Conservation (phyloP, 1,284 basidiomycete genomes). For the Tilletia caries region DNA sequence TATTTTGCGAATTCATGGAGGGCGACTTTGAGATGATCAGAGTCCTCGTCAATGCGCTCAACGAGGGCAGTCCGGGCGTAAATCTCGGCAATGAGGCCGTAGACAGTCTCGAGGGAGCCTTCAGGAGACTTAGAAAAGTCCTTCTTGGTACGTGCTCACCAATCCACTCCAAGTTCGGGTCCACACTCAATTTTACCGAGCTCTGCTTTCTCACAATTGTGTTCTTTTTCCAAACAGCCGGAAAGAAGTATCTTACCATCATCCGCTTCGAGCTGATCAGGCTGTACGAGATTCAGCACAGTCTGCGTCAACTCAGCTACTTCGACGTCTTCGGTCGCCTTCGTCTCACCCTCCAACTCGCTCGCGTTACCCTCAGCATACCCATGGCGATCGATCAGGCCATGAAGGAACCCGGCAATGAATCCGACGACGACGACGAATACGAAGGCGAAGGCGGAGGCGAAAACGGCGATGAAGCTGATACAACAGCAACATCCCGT, state of each 20-base stretch:
- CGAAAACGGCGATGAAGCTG: not conserved
- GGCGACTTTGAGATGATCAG: constrained; percentile 77
- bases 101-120: constrained; percentile 53
- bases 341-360: constrained; percentile 71
- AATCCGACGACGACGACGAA: constrained; percentile 19
- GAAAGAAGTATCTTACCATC: constrained; percentile 70
- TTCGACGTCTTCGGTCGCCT: constrained; percentile 74
- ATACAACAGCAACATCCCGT: not conserved
- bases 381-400: constrained; percentile 73
- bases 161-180: not conserved
- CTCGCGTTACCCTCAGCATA: constrained; percentile 72
- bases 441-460: constrained; percentile 13
- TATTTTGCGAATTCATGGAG: constrained; percentile 76
- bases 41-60: constrained; percentile 61
- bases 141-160: constrained; percentile 38
- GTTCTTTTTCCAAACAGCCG: constrained; percentile 53
- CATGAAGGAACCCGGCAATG: constrained; percentile 52
- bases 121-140: constrained; percentile 48
- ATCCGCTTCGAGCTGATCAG: constrained; percentile 70
- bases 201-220: too few species aligned
- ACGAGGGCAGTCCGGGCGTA: constrained; percentile 50
- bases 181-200: not conserved
- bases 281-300: constrained; percentile 73
- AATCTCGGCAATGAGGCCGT: constrained; percentile 53
- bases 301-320: constrained; percentile 69